Evolutionary conservation across 768 basidiomycete genomes (phyloP), one percentile per base, ranked within the genome.

Genomic region (Mycena haematopus): DNA sequence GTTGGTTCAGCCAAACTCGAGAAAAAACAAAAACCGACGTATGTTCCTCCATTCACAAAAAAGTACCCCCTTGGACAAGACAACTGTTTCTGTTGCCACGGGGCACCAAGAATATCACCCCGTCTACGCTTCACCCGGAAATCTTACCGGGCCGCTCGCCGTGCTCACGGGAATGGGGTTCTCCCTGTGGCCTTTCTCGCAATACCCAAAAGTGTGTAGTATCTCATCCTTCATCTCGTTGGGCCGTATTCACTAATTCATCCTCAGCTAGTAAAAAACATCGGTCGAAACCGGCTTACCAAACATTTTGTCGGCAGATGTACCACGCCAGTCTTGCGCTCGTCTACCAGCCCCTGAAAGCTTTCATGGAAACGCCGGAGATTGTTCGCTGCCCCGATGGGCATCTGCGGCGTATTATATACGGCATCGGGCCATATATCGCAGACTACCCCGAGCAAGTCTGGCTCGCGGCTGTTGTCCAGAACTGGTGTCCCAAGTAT

Each of bases 361-460:
- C 63, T 9, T 66, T 17, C 1, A 74, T 73, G 74, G 53, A n/a
- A 6, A 68, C 17, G 0, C 71, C 73, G 6, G 58, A 66, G 13
- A 35, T 74, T 15, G 22, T 56, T 1, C 24, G n/a, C 3, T 75
- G 72, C 44, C 65, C 72, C 1, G 73, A 77, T 59, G 62, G 65
- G 0, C 69, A 76, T 40, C 75, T 52, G 59, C 66, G 70, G 0
- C 59, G 66, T 0, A 67, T 67, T 1, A 70, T 77, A 7, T 75
- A 70, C 45, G 67, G 61, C 3, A 35, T 77, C 14, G 74, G 70
- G 0, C 68, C 72, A 0, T 75, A 69, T 42, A 74, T 76, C 52
- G 73, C 72, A 0, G 73, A 76, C 51, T 76, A 76, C 57, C 72
- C 71, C 7, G 75, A 76, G 50, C 75, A 76, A 53, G 69, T 69